Percentiles rank a stretch among this genome's conserved stretches.
Conservation (phyloP, 1,284 basidiomycete species). For the Trametes polyzona region DNA sequence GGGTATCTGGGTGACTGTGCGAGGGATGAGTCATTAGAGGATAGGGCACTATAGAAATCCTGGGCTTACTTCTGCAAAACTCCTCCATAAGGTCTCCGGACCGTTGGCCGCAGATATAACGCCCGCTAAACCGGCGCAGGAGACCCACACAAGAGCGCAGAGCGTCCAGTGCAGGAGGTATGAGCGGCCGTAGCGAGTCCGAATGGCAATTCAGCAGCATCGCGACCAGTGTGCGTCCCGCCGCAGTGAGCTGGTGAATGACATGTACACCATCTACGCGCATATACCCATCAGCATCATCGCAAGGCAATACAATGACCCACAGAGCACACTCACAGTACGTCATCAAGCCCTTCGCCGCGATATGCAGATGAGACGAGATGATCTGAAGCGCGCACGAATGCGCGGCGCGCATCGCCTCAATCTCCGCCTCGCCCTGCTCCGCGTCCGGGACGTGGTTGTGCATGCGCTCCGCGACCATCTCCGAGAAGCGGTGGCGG, state of each 20-base stretch:
- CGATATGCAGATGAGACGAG: conserved; percentile 80
- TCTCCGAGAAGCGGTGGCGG: conserved; percentile 73
- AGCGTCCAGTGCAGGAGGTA: conserved; percentile 80
- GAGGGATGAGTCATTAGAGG: neutral
- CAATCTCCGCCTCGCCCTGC: conserved; percentile 64
- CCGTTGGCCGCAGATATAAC: conserved; percentile 84
- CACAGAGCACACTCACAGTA: conserved; percentile 71
- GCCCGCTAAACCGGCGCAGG: conserved; percentile 76
- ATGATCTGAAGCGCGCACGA: conserved; percentile 79
- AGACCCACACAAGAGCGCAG: conserved; percentile 84
- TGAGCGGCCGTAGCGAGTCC: conserved; percentile 69
- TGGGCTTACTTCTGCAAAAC: conserved; percentile 87
- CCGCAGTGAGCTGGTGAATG: conserved; percentile 90
- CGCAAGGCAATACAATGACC: neutral
- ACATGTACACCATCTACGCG: conserved; percentile 85
- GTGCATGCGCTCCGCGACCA: conserved; percentile 65
- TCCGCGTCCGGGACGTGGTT: conserved; percentile 46
- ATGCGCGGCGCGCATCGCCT: conserved; percentile 73
- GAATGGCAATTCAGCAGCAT: conserved; percentile 81
- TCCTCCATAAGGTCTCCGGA: conserved; percentile 92
- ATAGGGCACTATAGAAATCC: too few relatives aligned
- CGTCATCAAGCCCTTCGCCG: conserved; percentile 88
- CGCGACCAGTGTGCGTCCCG: conserved; percentile 86
- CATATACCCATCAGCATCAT: neutral
- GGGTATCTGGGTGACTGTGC: conserved; percentile 83